Evolutionary conservation across 306 rosid genomes (phyloP).

Genomic region (Fragaria vesca): DNA sequence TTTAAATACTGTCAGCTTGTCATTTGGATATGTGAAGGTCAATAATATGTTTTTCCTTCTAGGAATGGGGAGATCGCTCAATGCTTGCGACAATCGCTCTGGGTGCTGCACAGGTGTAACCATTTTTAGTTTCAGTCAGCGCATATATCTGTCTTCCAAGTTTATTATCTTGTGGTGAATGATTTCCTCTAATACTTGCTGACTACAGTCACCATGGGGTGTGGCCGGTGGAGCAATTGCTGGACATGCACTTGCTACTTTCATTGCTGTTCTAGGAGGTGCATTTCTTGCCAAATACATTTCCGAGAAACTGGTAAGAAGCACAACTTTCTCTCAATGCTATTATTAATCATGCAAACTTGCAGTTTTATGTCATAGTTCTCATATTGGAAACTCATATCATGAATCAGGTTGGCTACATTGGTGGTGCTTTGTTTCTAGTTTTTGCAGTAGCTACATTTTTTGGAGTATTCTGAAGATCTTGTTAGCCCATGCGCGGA

Average conservation of each 20-base stretch:
- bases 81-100: slow-evolving; percentile 99
- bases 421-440: slow-evolving; percentile 86
- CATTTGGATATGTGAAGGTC: not conserved
- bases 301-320: slow-evolving; percentile 86
- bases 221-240: slow-evolving; percentile 94
- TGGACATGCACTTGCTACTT: slow-evolving; percentile 80
- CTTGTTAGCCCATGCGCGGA: slow-evolving; percentile 1
- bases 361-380: slow-evolving; percentile 9
- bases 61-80: slow-evolving; percentile 99
- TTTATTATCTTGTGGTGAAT: slow-evolving; percentile 11
- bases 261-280: slow-evolving; percentile 81
- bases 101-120: slow-evolving; percentile 86
- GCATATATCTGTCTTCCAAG: not conserved
- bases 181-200: slow-evolving; percentile 9
- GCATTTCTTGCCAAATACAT: slow-evolving; percentile 91
- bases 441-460: slow-evolving; percentile 84
- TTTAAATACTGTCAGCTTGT: not conserved
- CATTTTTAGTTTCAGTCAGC: slow-evolving; percentile 19
- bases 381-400: slow-evolving; percentile 17
- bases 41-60: slow-evolving; percentile 30
- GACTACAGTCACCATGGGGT: slow-evolving; percentile 90
- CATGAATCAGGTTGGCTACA: slow-evolving; percentile 78
- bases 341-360: not conserved
- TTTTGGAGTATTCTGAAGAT: slow-evolving; percentile 66
- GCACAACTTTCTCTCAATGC: slow-evolving; percentile 11